Conservation (phyloP, 208 protist species). For the Leishmania braziliensis region DNA sequence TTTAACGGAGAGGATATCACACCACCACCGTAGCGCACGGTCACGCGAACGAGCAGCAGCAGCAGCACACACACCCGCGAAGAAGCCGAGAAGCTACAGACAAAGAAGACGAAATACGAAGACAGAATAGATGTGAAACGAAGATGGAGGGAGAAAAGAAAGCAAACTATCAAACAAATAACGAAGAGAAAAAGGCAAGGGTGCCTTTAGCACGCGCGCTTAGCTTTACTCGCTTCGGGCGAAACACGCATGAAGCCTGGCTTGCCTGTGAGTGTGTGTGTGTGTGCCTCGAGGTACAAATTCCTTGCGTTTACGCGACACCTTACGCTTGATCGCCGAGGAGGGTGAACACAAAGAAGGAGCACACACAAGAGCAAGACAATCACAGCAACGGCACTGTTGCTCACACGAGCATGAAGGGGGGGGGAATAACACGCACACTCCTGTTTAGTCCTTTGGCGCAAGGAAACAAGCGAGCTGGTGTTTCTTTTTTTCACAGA, state of each 20-base stretch:
- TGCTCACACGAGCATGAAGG: neutral
- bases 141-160: constrained; percentile 1
- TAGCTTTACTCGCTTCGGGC: neutral
- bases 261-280: neutral
- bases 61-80: neutral
- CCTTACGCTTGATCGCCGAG: neutral
- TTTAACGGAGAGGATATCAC: neutral
- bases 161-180: neutral
- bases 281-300: neutral
- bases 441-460: neutral
- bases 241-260: neutral
- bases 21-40: neutral
- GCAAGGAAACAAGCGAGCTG: neutral
- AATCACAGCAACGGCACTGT: neutral
- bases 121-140: neutral
- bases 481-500: neutral
- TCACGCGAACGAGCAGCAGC: neutral
- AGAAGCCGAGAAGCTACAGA: neutral
- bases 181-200: neutral
- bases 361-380: neutral
- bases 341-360: neutral
- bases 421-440: neutral
- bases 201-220: neutral
- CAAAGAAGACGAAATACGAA: neutral
- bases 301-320: neutral